These are phyloP conservation scores for Fistulina hepatica DNA, from an alignment of 1,284 basidiomycete genomes.

Conservation along the genomic window DNA sequence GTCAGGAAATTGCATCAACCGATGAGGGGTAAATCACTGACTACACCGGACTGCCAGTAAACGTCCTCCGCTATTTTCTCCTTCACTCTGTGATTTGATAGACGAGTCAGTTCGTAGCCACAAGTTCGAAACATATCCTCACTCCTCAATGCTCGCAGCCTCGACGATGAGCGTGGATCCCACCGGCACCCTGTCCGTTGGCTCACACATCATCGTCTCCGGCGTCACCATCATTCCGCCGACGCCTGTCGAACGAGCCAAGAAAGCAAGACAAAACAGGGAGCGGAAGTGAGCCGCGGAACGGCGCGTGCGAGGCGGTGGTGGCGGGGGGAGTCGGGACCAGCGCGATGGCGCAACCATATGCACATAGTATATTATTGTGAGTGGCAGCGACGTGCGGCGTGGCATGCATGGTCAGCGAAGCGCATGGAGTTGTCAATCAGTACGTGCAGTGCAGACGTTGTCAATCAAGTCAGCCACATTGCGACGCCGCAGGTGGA, in stretches of 20 bases:
- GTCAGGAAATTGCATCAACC: conserved; percentile 1
- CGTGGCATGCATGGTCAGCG: too few species aligned
- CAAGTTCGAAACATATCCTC: conserved; percentile 11
- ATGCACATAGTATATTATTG: too few species aligned
- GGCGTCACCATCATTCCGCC: conserved; percentile 29
- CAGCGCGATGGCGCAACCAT: too few species aligned
- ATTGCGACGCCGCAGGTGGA: too few species aligned
- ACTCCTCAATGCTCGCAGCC: conserved; percentile 32
- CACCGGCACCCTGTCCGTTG: conserved; percentile 30
- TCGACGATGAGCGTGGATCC: conserved; percentile 32
- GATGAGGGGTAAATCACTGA: conserved; percentile 16
- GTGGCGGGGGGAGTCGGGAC: too few species aligned
- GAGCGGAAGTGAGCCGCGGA: conserved; percentile 4
- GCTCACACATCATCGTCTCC: conserved; percentile 27
- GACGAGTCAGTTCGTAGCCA: conserved; percentile 2
- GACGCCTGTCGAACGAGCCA: conserved; percentile 20
- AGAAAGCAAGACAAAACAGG: neutral
- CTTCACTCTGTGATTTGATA: conserved; percentile 22
- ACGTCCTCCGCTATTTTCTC: conserved; percentile 27
- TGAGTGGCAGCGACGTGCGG: too few species aligned
- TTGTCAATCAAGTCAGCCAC: too few species aligned
- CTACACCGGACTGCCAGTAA: conserved; percentile 31
- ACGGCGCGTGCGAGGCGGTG: too few species aligned
- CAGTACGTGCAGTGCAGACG: too few species aligned
- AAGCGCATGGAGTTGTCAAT: too few species aligned